Conservation (phyloP, 129 eudicot genomes). For the Artemisia tridentata region DNA sequence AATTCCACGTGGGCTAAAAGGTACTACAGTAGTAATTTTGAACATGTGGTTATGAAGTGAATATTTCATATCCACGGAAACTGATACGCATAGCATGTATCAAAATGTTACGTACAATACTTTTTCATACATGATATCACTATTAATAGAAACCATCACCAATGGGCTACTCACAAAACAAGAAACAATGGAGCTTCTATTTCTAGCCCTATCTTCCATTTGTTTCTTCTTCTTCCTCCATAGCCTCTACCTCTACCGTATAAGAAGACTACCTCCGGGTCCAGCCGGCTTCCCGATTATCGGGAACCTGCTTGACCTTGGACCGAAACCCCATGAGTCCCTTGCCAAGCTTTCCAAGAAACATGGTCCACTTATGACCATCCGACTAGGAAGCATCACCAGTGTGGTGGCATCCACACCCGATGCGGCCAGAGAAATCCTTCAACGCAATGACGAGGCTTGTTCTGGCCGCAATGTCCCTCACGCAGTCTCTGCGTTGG, state of each 20-base stretch:
- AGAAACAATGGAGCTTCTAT: conserved; percentile 17
- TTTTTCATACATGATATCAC: no score
- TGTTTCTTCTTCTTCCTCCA: conserved; percentile 11
- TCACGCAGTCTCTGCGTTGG: conserved; percentile 34
- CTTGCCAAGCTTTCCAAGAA: conserved; percentile 38
- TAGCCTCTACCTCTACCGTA: conserved; percentile 5
- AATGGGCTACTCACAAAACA: background rate
- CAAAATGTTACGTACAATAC: no score
- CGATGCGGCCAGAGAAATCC: conserved; percentile 52
- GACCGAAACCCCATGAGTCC: conserved; percentile 45
- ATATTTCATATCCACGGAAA: no score
- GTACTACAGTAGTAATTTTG: no score
- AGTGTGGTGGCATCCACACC: conserved; percentile 56
- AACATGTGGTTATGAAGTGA: no score
- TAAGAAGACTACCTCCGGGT: conserved; percentile 23
- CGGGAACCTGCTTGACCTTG: conserved; percentile 45
- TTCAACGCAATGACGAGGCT: conserved; percentile 47
- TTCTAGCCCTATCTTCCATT: conserved; percentile 1
- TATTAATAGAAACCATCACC: conserved; percentile 14
- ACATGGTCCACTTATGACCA: conserved; percentile 59
- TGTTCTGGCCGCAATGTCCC: conserved; percentile 51
- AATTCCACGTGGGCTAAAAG: no score
- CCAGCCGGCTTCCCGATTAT: conserved; percentile 42
- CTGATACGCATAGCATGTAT: no score
- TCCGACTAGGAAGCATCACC: conserved; percentile 50